Base-by-base conservation (phyloP, 2,329 filamentous ascomycete species). In the Colletotrichum siamense region DNA sequence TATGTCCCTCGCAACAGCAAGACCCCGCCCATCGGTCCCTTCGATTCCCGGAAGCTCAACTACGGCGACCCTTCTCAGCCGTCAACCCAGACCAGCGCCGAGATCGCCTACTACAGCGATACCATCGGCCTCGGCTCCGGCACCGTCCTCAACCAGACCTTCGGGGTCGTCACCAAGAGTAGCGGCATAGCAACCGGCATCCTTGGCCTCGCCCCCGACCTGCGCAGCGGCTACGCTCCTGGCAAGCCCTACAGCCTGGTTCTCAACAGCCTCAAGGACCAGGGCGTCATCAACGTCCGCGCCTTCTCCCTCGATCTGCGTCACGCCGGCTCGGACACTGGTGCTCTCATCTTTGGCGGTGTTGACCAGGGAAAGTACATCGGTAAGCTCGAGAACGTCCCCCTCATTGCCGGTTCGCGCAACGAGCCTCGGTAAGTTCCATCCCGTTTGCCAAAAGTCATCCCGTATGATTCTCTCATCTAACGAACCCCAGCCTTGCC, bases 291-390 rank as follows among this genome's bases (percentile, higher is more conserved):
- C 72, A 83, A 86, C 61, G 89, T 86, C 72, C 87, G 87, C n/a
- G 83, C 88, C 44, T 91, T 91, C 79, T 84, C 88, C 8, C 83
- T 91, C 28, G 89, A 91, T 69, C 81, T 91, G 18, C 88, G 89
- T 6, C 85, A 86, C 68, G 78, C 85, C 55, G 86, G 86, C 15
- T 81, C 84, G 13, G 79, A 85, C 16, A 85, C 84, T 5, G 89
- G 89, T 36, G 87, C 89, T 68, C 79, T 91, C 73, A 89, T 90
- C 69, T 91, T 90, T 75, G 89, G 89, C 34, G 89, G 89, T 15
- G 79, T 91, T 13, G 89, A 91, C 76, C 87, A 85, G 22, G 89
- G 84, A 80, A 91, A 90, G 79, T 91, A 87, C 79, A 82, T 87
- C 10, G 90, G 90, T 26, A 79, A 79, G 9, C 82, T 91, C 9